Percentiles rank a stretch among this genome's conserved stretches.
phyloP scores from a whole-genome alignment of 768 basidiomycete species.

The Tulasnella sp. region DNA sequence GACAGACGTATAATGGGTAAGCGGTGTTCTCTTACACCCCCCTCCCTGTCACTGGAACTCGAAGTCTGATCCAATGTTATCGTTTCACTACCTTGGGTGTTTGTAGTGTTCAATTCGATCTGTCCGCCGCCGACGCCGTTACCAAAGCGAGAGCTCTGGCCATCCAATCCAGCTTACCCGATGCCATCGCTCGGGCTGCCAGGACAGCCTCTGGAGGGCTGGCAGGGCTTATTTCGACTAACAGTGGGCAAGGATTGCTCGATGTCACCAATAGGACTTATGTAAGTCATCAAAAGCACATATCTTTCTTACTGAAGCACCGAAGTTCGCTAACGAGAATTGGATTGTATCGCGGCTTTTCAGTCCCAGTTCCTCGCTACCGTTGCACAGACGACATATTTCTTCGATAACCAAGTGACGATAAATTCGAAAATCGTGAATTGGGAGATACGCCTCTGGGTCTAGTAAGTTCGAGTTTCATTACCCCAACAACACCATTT shows the following conservation, averaged over 20 bases:
- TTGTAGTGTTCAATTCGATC: neutral
- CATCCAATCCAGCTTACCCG: slow-evolving; percentile 3
- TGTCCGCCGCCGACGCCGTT: neutral
- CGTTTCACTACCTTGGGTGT: too few relatives aligned
- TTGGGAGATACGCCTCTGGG: slow-evolving; percentile 4
- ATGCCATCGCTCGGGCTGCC: slow-evolving; percentile 3
- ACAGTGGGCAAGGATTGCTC: neutral
- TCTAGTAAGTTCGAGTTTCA: neutral
- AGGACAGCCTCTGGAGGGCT: neutral
- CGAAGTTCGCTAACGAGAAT: neutral
- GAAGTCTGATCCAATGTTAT: too few relatives aligned
- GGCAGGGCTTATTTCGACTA: neutral
- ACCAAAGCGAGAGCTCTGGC: neutral
- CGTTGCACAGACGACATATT: slow-evolving; percentile 7
- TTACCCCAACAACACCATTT: too few relatives aligned
- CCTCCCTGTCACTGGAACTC: too few relatives aligned
- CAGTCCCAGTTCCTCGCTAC: slow-evolving; percentile 10
- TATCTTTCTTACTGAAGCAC: neutral
- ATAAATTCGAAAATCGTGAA: neutral
- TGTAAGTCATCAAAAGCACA: neutral
- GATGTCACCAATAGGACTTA: slow-evolving; percentile 7
- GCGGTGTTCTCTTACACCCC: neutral
- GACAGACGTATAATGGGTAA: slow-evolving; percentile 6
- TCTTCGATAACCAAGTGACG: neutral
- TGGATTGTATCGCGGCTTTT: too few relatives aligned